Evolutionary conservation across 2,329 filamentous ascomycete species (phyloP), one percentile per base, ranked within the genome.

Genomic region (Aureobasidium musti): DNA sequence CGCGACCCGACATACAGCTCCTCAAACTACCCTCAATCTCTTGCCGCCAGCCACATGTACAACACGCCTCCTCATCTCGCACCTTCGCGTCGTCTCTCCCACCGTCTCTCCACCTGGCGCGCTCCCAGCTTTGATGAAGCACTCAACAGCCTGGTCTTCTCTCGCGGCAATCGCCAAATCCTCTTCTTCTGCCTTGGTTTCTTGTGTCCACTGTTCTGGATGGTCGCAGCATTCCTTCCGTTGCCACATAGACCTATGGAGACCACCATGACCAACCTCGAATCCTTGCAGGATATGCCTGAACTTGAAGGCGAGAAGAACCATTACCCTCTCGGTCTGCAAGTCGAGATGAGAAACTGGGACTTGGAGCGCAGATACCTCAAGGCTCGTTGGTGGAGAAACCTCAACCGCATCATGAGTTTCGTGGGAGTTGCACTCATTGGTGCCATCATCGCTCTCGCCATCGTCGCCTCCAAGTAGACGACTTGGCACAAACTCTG

Each of bases 371-470:
- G 70, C 59, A 60, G 61, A 19, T 77, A 70, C 59, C 47, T 72
- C 33, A 77, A 77, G 67, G 76, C 75, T 5, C 71, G 70, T 49
- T 78, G 76, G 76, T 78, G 76, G 76, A 69, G 76, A 61, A 72
- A 70, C 53, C 67, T 77, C 63, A 78, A 78, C 69, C 72, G 76
- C 28, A 70, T 77, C 28, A 78, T 78, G 76, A 74, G 74, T 67
- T 68, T 77, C 19, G 70, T 78, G 61, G 76, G 76, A 3, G 60
- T 78, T 33, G 68, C 70, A 14, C 70, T 77, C 19, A 72, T 78
- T 63, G 76, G 64, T 26, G 76, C 75, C 54, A 73, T 77, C 30
- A 73, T 77, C 61, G 74, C 74, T 14, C 71, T 77, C 33, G 76
- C 73, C 60, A 72, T 77, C 26, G 67, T 77, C 33, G 74, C 74